phyloP scores from a whole-genome alignment of 176 grass and related monocot genomes.

The Oryza punctata region DNA sequence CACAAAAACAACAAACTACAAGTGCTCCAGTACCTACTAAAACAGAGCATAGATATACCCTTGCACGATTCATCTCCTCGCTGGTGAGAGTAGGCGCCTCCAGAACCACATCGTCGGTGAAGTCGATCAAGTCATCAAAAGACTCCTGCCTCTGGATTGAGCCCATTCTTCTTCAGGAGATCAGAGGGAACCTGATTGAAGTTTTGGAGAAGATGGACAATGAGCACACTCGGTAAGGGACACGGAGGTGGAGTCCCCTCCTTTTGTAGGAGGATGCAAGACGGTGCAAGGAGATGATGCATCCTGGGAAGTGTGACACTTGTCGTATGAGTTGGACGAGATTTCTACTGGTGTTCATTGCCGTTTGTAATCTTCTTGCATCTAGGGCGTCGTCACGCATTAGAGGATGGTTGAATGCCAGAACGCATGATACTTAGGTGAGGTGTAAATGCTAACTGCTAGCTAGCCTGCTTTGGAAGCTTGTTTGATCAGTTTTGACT shows the following conservation, averaged over 20 bases:
- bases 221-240: not conserved
- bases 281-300: constrained; percentile 17
- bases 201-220: not conserved
- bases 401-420: constrained; percentile 9
- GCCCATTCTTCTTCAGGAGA: constrained; percentile 20
- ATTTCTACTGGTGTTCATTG: not conserved
- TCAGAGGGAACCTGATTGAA: not conserved
- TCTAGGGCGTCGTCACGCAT: constrained; percentile 10
- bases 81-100: constrained; percentile 36
- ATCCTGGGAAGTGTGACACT: constrained; percentile 14
- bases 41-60: constrained; percentile 21
- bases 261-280: constrained; percentile 29
- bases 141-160: constrained; percentile 11
- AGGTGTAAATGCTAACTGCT: constrained; percentile 8
- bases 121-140: not conserved
- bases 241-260: not conserved
- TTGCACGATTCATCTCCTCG: constrained; percentile 22
- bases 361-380: constrained; percentile 13
- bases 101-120: not conserved
- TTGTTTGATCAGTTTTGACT: constrained; percentile 26
- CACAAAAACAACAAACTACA: not conserved
- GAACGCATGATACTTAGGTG: constrained; percentile 19
- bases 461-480: constrained; percentile 27
- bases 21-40: not conserved
- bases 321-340: not conserved